These are phyloP conservation scores for Malus orientalis DNA, from an alignment of 306 rosid genomes.

Conservation along the genomic window DNA sequence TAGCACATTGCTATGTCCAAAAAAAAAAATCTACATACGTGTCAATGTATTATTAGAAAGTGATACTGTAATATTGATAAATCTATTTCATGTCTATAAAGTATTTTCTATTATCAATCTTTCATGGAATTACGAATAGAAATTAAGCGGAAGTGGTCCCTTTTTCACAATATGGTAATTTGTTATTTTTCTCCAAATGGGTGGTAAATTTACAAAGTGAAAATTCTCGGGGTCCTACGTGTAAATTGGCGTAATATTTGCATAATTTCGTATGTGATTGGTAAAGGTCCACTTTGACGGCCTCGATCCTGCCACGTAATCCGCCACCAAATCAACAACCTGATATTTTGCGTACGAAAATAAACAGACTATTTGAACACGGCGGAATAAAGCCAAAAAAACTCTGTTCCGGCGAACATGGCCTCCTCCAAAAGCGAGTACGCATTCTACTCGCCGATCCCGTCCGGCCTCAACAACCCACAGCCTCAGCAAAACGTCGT, in stretches of 20 bases:
- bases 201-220: background rate
- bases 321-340: background rate
- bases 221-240: background rate
- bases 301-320: background rate
- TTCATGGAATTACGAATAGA: no score
- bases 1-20: no score
- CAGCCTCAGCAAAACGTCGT: constrained; percentile 39
- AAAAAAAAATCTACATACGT: no score
- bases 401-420: constrained; percentile 19
- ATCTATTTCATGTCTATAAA: no score
- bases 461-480: constrained; percentile 15
- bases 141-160: no score
- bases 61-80: no score
- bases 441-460: constrained; percentile 46
- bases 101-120: no score
- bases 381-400: no score
- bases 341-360: background rate
- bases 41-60: no score
- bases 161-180: no score
- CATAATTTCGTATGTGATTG: background rate
- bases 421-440: constrained; percentile 27
- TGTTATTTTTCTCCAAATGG: no score
- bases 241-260: background rate
- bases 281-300: background rate
- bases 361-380: background rate